Percentiles rank a stretch among this genome's conserved stretches.
Conservation (phyloP, 805 yeast genomes). For the Schwanniomyces yamadae region DNA sequence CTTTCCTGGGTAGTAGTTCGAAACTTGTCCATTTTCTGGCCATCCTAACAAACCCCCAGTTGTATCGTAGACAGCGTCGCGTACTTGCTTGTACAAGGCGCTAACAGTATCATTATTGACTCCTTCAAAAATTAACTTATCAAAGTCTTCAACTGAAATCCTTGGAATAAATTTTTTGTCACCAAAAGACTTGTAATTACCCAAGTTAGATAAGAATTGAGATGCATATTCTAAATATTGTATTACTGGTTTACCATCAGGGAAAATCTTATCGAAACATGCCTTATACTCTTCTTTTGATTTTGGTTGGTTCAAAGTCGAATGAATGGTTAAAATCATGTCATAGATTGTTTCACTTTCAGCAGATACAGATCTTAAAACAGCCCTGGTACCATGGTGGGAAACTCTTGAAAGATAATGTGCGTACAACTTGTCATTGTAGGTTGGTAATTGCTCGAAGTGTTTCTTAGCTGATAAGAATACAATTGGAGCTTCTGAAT, state of each 20-base stretch:
- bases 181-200: slow-evolving; percentile 85
- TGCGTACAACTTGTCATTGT: slow-evolving; percentile 65
- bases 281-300: slow-evolving; percentile 39
- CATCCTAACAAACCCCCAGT: slow-evolving; percentile 63
- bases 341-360: slow-evolving; percentile 78
- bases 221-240: slow-evolving; percentile 70
- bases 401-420: slow-evolving; percentile 82
- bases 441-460: slow-evolving; percentile 60
- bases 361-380: slow-evolving; percentile 76
- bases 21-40: slow-evolving; percentile 72
- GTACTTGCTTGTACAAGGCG: slow-evolving; percentile 42
- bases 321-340: slow-evolving; percentile 60
- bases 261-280: slow-evolving; percentile 20
- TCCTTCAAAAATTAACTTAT: slow-evolving; percentile 41
- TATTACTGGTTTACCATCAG: slow-evolving; percentile 36
- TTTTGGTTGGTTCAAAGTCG: slow-evolving; percentile 44
- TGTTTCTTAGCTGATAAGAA: slow-evolving; percentile 61
- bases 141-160: slow-evolving; percentile 48
- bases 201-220: slow-evolving; percentile 71
- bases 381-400: slow-evolving; percentile 79
- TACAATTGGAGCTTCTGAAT: slow-evolving; percentile 43
- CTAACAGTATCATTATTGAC: slow-evolving; percentile 34
- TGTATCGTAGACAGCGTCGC: slow-evolving; percentile 51
- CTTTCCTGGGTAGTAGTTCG: slow-evolving; percentile 64
- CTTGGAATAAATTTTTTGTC: slow-evolving; percentile 83